Base-by-base conservation (phyloP, 2,329 filamentous ascomycete species). In the Emericellopsis cladophorae region DNA sequence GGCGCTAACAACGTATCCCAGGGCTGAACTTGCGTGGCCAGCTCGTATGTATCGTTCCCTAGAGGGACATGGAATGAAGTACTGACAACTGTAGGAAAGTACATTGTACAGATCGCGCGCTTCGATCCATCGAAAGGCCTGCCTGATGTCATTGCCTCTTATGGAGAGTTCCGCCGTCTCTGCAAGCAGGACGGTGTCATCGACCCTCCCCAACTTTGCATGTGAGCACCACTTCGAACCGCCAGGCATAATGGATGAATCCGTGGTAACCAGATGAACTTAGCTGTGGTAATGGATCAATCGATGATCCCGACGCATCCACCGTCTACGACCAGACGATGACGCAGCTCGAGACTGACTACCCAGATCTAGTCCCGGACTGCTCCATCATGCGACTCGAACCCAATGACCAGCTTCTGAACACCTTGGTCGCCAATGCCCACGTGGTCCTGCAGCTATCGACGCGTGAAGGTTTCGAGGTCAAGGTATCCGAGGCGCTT, bases 91-190 rank as follows among this genome's bases (percentile, higher is more conserved):
- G 18, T 37, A 57, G 71, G 80, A 48, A 73, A 79, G 53, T 92
- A 88, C 57, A 85, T 92, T 49, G 72, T 82, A 6, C 85, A 92
- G 55, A 76, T 90, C 22, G 83, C 85, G 2, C 80, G 85, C 16
- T 92, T 92, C 54, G 85, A 92, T 49, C 85, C 85, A 0, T 78
- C 84, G 37, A 92, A 90, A 61, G 85, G 85, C 8, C 87, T 90
- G 34, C 76, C 81, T 0, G 81, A 84, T 40, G 81, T 88, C 7
- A 72, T 92, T 42, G 76, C 83, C 46, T 74, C 81, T 1, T 92
- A 89, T 47, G 81, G 79, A 33, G 76, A 82, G 51, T 82, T 90
- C 54, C 74, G 80, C 36, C 69, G 73, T 41, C 66, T 69, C 7
- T 72, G 79, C 39, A 68, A 79, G 41, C 65, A 72, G 42, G 59